Conservation (phyloP, 805 yeast species). For the Vanderwaltozyma yarrowii region DNA sequence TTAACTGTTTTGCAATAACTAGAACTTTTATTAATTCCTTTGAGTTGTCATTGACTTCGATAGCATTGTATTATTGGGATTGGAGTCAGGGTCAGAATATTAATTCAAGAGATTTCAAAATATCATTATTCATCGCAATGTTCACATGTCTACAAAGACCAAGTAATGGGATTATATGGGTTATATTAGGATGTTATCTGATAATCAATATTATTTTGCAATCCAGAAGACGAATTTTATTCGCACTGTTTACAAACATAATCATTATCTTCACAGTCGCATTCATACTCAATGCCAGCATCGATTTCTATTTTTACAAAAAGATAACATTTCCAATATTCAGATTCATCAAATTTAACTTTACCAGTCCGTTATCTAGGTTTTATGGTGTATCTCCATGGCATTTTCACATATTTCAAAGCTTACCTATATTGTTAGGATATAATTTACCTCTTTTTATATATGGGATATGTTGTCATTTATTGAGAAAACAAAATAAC, state of each 20-base stretch:
- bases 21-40: slow-evolving; percentile 80
- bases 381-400: slow-evolving; percentile 82
- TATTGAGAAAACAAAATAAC: neutral
- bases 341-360: slow-evolving; percentile 69
- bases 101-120: slow-evolving; percentile 15
- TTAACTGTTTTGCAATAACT: slow-evolving; percentile 73
- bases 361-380: slow-evolving; percentile 57
- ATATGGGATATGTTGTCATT: slow-evolving; percentile 30
- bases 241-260: slow-evolving; percentile 14
- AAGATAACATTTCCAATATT: slow-evolving; percentile 48
- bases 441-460: slow-evolving; percentile 55
- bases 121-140: slow-evolving; percentile 44
- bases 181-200: slow-evolving; percentile 39
- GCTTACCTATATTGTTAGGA: slow-evolving; percentile 65
- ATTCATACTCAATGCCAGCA: slow-evolving; percentile 29
- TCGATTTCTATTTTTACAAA: slow-evolving; percentile 57
- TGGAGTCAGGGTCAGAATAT: slow-evolving; percentile 32
- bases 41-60: slow-evolving; percentile 61
- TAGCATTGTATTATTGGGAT: slow-evolving; percentile 66
- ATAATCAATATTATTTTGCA: slow-evolving; percentile 8
- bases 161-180: slow-evolving; percentile 74
- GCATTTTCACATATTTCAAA: slow-evolving; percentile 79
- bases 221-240: slow-evolving; percentile 5
- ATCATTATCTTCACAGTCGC: slow-evolving; percentile 18
- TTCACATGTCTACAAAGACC: slow-evolving; percentile 70